These are phyloP conservation scores for Malassezia sympodialis DNA, from an alignment of 1,284 basidiomycete species.

Conservation along the genomic window DNA sequence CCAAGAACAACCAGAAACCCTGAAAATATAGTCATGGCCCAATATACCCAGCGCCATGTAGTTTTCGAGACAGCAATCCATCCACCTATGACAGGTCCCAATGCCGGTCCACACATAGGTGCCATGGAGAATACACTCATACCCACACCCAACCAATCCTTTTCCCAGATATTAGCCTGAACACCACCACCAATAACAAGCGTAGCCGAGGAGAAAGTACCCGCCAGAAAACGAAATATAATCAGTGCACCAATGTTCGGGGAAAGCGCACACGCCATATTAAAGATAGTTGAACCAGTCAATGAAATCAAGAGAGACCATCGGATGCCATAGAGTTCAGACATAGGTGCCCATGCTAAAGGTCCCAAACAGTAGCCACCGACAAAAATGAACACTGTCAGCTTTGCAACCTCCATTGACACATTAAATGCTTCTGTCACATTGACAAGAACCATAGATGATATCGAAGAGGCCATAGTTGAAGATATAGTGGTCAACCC, in stretches of 20 bases:
- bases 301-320: slow-evolving; percentile 60
- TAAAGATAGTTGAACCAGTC: slow-evolving; percentile 57
- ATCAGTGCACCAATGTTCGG: slow-evolving; percentile 58
- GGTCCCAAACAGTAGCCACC: slow-evolving; percentile 53
- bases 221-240: slow-evolving; percentile 61
- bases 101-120: slow-evolving; percentile 64
- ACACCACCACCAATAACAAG: slow-evolving; percentile 53
- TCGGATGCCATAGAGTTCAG: slow-evolving; percentile 55
- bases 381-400: slow-evolving; percentile 63
- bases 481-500: slow-evolving; percentile 62
- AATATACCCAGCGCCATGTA: slow-evolving; percentile 64
- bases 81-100: slow-evolving; percentile 44
- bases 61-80: slow-evolving; percentile 52
- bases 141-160: slow-evolving; percentile 60
- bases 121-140: slow-evolving; percentile 62
- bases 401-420: slow-evolving; percentile 56
- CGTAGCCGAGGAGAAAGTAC: slow-evolving; percentile 55
- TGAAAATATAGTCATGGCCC: slow-evolving; percentile 62
- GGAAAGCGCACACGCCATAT: slow-evolving; percentile 60
- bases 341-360: slow-evolving; percentile 57
- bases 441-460: slow-evolving; percentile 60
- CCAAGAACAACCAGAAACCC: slow-evolving; percentile 54
- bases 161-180: slow-evolving; percentile 60
- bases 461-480: slow-evolving; percentile 58
- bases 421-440: slow-evolving; percentile 57